These are phyloP conservation scores for Colletotrichum sojae DNA, from an alignment of 2,329 filamentous ascomycete genomes.

Conservation along the genomic window DNA sequence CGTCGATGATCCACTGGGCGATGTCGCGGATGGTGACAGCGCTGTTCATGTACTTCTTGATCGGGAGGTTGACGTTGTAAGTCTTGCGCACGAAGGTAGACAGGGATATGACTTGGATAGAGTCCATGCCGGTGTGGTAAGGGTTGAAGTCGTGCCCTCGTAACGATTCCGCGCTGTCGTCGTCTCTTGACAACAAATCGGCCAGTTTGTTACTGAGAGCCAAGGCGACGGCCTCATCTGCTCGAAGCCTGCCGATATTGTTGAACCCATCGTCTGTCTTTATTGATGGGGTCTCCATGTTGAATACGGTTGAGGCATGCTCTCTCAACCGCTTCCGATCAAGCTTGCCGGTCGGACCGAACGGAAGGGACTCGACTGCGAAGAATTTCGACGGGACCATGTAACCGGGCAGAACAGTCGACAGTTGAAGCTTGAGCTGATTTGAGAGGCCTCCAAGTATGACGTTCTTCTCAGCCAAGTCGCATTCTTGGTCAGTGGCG, in stretches of 20 bases:
- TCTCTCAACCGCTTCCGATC: conserved; percentile 35
- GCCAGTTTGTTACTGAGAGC: conserved; percentile 26
- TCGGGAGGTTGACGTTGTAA: conserved; percentile 15
- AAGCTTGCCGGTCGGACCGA: conserved; percentile 42
- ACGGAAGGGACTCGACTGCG: conserved; percentile 38
- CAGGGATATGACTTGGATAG: conserved; percentile 34
- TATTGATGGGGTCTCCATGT: not conserved
- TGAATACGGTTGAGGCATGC: not conserved
- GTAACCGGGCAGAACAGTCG: conserved; percentile 39
- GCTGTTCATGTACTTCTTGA: conserved; percentile 34
- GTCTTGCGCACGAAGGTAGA: conserved; percentile 26
- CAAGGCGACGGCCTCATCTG: conserved; percentile 16
- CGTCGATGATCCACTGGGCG: conserved; percentile 15
- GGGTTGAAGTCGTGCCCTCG: conserved; percentile 33
- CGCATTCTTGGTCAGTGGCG: not conserved
- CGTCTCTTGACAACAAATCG: conserved; percentile 14
- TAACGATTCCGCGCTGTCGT: not conserved
- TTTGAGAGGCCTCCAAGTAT: conserved; percentile 2
- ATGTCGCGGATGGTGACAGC: conserved; percentile 23
- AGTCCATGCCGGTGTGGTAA: conserved; percentile 34
- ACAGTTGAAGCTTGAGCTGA: conserved; percentile 17
- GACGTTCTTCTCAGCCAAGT: not conserved
- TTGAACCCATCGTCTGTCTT: not conserved
- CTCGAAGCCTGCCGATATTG: not conserved
- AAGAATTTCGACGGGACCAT: conserved; percentile 44